Percentiles rank a stretch among this genome's conserved stretches.
These are phyloP conservation scores for Chalciporus sphaerocephalus DNA, from an alignment of 768 basidiomycete genomes.

Conservation along the genomic window DNA sequence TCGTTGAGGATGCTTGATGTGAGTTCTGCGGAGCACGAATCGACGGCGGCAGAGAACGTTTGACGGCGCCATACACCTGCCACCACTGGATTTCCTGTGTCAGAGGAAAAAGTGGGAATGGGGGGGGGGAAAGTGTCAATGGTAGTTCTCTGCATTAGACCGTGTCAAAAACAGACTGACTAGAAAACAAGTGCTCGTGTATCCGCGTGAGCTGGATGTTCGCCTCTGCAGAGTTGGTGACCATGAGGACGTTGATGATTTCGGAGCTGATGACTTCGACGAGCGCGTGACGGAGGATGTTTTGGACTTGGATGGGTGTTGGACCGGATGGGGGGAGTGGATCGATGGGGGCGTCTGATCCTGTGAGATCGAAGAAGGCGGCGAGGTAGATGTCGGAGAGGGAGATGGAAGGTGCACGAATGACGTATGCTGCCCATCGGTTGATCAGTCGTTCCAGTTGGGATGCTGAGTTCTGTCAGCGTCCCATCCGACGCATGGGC, in stretches of 20 bases:
- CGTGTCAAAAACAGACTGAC: slow-evolving; percentile 58
- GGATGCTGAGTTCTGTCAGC: slow-evolving; percentile 66
- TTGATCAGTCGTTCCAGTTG: slow-evolving; percentile 81
- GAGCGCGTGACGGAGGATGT: slow-evolving; percentile 75
- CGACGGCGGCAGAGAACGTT: slow-evolving; percentile 84
- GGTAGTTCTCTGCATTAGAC: no score
- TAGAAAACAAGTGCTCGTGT: slow-evolving; percentile 82
- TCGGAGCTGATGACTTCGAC: slow-evolving; percentile 70
- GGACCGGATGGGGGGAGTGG: slow-evolving; percentile 37
- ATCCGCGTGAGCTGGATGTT: slow-evolving; percentile 82
- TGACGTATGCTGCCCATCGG: slow-evolving; percentile 79
- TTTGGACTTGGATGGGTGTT: slow-evolving; percentile 71
- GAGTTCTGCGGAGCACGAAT: slow-evolving; percentile 69
- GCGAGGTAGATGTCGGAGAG: slow-evolving; percentile 54
- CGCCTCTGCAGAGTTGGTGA: slow-evolving; percentile 81
- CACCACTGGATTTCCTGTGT: slow-evolving; percentile 77
- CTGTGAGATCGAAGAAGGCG: slow-evolving; percentile 54
- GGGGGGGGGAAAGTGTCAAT: no score
- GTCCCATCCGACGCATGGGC: no score
- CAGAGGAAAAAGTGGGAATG: no score
- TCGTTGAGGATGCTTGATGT: slow-evolving; percentile 62
- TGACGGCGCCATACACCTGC: slow-evolving; percentile 88
- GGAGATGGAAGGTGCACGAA: slow-evolving; percentile 52
- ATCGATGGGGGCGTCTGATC: slow-evolving; percentile 36
- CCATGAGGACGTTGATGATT: slow-evolving; percentile 79